Conservation (phyloP, 2,329 filamentous ascomycete genomes). For the Scolecobasidium constrictum region DNA sequence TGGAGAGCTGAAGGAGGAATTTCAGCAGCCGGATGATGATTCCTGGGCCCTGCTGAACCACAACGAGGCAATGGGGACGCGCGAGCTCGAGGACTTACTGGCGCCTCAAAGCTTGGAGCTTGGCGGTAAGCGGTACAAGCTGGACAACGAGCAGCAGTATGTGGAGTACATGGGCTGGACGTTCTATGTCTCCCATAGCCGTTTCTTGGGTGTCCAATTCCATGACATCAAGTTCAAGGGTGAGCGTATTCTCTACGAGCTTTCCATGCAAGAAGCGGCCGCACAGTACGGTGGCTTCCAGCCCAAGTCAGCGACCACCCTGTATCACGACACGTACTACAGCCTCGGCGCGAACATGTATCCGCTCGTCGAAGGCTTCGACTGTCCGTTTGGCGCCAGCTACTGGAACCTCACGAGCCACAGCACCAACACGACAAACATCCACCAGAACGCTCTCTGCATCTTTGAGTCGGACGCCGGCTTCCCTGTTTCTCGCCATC, state of each 20-base stretch:
- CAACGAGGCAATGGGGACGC: conserved; percentile 18
- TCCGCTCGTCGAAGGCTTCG: conserved; percentile 31
- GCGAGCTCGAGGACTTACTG: conserved; percentile 14
- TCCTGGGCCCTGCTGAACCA: conserved; percentile 4
- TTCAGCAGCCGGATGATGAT: conserved; percentile 21
- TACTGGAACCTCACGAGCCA: conserved; percentile 23
- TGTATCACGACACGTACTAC: conserved; percentile 33
- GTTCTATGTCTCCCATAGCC: conserved; percentile 38
- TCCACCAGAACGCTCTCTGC: conserved; percentile 24
- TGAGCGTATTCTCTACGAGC: conserved; percentile 41
- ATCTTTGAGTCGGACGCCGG: conserved; percentile 28
- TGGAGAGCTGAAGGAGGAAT: conserved; percentile 26
- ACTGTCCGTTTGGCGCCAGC: conserved; percentile 29
- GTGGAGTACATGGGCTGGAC: conserved; percentile 44
- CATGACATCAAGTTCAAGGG: conserved; percentile 41
- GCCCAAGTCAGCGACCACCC: conserved; percentile 31
- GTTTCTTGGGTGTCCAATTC: conserved; percentile 34
- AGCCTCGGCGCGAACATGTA: conserved; percentile 25
- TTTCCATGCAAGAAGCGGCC: conserved; percentile 41
- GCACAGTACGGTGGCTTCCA: conserved; percentile 41
- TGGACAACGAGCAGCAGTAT: conserved; percentile 35
- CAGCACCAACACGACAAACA: conserved; percentile 19
- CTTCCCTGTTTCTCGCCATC: too few relatives aligned
- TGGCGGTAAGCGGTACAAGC: conserved; percentile 26
- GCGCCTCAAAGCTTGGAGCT: conserved; percentile 23